Evolutionary conservation across 129 eudicot genomes (phyloP).

Genomic region (Arctium lappa): DNA sequence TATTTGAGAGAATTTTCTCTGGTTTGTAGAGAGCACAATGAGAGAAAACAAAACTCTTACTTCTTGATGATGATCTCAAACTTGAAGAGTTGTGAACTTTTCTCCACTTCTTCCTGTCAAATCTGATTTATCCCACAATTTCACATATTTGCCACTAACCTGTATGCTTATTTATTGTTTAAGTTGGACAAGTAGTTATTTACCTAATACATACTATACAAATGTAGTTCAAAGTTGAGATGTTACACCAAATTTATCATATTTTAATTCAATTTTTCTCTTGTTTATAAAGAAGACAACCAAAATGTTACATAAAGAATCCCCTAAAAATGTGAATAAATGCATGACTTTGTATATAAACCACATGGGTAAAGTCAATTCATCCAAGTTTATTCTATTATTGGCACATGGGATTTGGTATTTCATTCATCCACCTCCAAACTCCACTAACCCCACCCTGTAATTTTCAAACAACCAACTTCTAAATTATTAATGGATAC

Average conservation of each 20-base stretch:
- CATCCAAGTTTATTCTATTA: background rate
- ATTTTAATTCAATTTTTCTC: background rate
- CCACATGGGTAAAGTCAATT: constrained; percentile 13
- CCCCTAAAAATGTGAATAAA: background rate
- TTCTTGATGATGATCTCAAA: background rate
- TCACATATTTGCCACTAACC: background rate
- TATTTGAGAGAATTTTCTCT: background rate
- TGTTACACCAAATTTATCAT: background rate
- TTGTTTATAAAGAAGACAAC: background rate
- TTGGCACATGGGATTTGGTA: constrained; percentile 19
- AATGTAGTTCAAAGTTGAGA: background rate
- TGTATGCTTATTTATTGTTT: background rate
- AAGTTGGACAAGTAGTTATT: background rate
- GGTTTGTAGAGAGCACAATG: background rate
- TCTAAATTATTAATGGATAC: background rate
- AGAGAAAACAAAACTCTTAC: too few species aligned
- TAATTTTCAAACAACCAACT: background rate
- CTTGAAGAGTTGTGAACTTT: too few species aligned
- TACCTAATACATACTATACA: background rate
- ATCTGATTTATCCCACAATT: background rate
- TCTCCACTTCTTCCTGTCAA: too few species aligned
- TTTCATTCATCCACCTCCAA: constrained; percentile 12
- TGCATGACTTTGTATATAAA: background rate
- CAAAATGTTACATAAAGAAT: background rate
- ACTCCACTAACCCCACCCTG: constrained; percentile 4